These are phyloP conservation scores for Ballota nigra DNA, from an alignment of 257 asterid genomes.

Conservation along the genomic window DNA sequence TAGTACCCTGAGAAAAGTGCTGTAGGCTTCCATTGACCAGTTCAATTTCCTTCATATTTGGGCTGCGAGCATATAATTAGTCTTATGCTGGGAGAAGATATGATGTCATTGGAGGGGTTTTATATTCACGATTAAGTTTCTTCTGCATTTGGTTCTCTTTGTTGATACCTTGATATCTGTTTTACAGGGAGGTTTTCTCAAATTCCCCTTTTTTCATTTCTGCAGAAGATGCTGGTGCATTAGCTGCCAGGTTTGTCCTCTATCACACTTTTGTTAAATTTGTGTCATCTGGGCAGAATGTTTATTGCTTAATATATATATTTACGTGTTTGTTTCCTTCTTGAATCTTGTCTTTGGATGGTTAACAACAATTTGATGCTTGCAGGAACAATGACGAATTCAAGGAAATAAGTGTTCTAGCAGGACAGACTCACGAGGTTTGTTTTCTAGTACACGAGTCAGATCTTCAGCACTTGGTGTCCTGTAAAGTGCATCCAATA, in stretches of 20 bases:
- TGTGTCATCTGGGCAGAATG: slow-evolving; percentile 9
- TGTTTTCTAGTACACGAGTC: slow-evolving; percentile 25
- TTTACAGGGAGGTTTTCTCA: slow-evolving; percentile 75
- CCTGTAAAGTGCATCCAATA: slow-evolving; percentile 8
- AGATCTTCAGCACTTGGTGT: slow-evolving; percentile 1
- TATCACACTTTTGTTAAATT: slow-evolving; percentile 24
- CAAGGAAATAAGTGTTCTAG: slow-evolving; percentile 75
- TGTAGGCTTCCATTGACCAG: neutral
- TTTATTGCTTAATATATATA: too few relatives aligned
- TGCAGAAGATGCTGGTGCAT: slow-evolving; percentile 87
- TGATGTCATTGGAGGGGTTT: neutral
- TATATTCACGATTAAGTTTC: neutral
- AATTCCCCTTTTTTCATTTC: slow-evolving; percentile 90
- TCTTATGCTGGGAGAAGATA: neutral
- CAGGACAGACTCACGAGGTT: slow-evolving; percentile 88
- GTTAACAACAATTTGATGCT: neutral
- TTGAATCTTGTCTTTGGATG: neutral
- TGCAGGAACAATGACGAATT: slow-evolving; percentile 70
- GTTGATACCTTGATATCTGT: slow-evolving; percentile 21
- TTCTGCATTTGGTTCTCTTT: slow-evolving; percentile 19
- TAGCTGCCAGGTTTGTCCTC: slow-evolving; percentile 58
- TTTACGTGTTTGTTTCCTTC: slow-evolving; percentile 3
- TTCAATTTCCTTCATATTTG: neutral
- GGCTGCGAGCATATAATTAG: neutral
- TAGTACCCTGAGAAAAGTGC: neutral